Evolutionary conservation across 148 eudicot species (phyloP).

Genomic region (Dysphania ambrosioides): DNA sequence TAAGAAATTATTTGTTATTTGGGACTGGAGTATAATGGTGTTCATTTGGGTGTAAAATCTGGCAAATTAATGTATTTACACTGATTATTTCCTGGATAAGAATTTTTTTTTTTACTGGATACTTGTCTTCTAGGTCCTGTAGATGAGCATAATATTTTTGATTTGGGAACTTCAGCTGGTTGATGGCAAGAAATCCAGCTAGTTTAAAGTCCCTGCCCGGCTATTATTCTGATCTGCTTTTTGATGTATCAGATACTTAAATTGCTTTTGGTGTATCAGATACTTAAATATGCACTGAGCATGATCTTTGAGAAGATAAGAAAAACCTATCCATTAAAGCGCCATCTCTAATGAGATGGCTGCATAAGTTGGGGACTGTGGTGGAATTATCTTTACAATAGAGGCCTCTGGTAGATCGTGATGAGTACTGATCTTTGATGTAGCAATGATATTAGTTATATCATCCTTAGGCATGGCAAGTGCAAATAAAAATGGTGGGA

Average conservation of each 20-base stretch:
- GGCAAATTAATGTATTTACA: not conserved
- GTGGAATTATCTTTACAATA: not conserved
- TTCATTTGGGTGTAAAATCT: not conserved
- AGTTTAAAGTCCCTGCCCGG: not conserved
- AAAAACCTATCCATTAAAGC: not conserved
- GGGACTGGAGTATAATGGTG: not conserved
- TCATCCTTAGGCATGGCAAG: not conserved
- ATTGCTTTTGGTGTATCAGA: not conserved
- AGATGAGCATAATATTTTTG: not conserved
- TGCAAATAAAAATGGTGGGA: not conserved
- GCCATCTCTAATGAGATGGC: not conserved
- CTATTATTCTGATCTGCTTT: not conserved
- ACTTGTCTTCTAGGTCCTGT: not conserved
- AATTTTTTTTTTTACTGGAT: not conserved
- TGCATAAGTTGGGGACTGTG: not conserved
- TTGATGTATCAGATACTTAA: not conserved
- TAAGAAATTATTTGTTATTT: not conserved
- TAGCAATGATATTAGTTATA: not conserved
- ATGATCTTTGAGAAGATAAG: not conserved
- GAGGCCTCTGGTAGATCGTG: not conserved
- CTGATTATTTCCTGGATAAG: not conserved
- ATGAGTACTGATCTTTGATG: not conserved
- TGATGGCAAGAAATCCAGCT: not conserved
- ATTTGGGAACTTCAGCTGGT: not conserved
- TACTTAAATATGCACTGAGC: not conserved